phyloP scores from a whole-genome alignment of 2,329 filamentous ascomycete species.

The Blumeria graminis region DNA sequence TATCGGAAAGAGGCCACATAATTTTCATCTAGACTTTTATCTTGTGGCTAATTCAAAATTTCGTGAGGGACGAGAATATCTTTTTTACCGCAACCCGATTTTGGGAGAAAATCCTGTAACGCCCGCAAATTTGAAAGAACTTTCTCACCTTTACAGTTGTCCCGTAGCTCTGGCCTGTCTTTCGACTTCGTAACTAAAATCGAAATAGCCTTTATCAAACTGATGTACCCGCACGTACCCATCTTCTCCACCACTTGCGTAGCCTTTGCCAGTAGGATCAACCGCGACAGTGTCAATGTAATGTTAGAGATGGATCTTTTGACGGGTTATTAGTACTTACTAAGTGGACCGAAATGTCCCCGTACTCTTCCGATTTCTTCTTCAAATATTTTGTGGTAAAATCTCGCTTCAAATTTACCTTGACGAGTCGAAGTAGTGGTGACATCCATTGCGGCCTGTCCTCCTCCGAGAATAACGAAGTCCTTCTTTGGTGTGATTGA shows the following conservation, averaged over 20 bases:
- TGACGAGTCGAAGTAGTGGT: slow-evolving; percentile 74
- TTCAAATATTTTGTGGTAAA: slow-evolving; percentile 99
- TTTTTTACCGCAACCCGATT: no score
- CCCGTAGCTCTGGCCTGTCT: slow-evolving; percentile 30
- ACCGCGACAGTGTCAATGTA: slow-evolving; percentile 57
- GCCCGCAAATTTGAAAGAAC: no score
- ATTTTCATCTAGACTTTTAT: no score
- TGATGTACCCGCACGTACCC: slow-evolving; percentile 96
- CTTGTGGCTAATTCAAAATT: no score
- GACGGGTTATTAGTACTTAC: slow-evolving; percentile 24
- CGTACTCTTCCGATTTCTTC: slow-evolving; percentile 94
- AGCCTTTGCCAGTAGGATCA: slow-evolving; percentile 74
- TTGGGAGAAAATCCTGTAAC: no score
- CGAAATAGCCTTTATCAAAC: slow-evolving; percentile 96
- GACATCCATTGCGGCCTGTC: slow-evolving; percentile 96
- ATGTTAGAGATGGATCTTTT: slow-evolving; percentile 1
- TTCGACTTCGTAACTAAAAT: slow-evolving; percentile 98
- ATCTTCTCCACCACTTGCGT: slow-evolving; percentile 90
- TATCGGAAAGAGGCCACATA: no score
- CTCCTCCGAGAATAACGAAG: slow-evolving; percentile 91
- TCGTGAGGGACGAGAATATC: no score
- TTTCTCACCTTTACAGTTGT: slow-evolving; percentile 7
- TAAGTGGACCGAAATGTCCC: slow-evolving; percentile 70
- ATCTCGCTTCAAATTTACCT: slow-evolving; percentile 97
- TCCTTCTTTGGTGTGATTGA: slow-evolving; percentile 89